A percentile compares a stretch with the other conserved stretches of the same genome.
phyloP scores from a whole-genome alignment of 208 protist species.

The Acanthamoeba quina region DNA sequence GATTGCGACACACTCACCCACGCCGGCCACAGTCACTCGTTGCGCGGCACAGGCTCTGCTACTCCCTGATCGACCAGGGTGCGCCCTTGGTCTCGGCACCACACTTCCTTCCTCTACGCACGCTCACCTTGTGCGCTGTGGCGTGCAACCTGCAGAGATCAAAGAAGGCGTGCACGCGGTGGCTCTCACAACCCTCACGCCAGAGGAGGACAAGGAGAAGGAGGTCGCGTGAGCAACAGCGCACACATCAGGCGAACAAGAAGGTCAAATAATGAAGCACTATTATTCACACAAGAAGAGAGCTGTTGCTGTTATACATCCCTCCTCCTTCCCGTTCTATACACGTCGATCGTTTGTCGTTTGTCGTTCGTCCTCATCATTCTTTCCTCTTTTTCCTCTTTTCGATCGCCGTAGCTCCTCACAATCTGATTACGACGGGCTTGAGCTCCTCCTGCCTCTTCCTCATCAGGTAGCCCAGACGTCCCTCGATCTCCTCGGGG shows the following conservation, averaged over 20 bases:
- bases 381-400: neutral
- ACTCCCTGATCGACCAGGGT: conserved; percentile 39
- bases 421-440: conserved; percentile 82
- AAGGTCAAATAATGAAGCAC: neutral
- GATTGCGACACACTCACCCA: neutral
- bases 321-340: neutral
- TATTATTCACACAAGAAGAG: neutral
- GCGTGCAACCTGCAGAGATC: neutral
- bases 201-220: conserved; percentile 44
- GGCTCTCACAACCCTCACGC: conserved; percentile 10
- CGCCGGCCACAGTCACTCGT: neutral
- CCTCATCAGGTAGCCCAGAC: conserved; percentile 74
- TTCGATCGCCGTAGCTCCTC: neutral
- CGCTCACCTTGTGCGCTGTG: too few species aligned
- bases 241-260: neutral
- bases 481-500: conserved; percentile 70
- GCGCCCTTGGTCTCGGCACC: neutral
- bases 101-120: neutral
- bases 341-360: neutral
- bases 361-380: neutral
- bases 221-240: neutral
- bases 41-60: conserved; percentile 22
- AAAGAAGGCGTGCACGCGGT: conserved; percentile 47
- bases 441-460: conserved; percentile 80
- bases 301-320: neutral